These are phyloP conservation scores for Epithele typhae DNA, from an alignment of 768 basidiomycete genomes.

Conservation along the genomic window DNA sequence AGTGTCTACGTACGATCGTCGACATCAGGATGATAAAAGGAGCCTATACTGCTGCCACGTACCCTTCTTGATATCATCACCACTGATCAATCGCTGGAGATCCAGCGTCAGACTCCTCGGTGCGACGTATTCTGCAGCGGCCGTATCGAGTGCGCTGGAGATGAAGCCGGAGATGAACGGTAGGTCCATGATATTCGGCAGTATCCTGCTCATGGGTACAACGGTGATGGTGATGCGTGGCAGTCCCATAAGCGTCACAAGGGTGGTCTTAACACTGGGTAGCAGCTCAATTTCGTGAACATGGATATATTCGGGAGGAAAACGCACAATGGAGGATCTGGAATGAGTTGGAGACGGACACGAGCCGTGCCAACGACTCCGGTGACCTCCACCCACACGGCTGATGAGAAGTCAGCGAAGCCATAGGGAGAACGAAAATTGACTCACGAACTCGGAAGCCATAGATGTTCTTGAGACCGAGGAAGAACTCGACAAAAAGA, in stretches of 20 bases:
- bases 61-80: conserved; percentile 49
- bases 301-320: neutral
- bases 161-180: conserved; percentile 68
- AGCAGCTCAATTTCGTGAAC: neutral
- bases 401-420: conserved; percentile 24
- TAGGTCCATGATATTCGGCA: conserved; percentile 78
- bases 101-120: conserved; percentile 71
- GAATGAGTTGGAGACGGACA: conserved; percentile 67
- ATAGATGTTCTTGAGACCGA: conserved; percentile 44
- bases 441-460: conserved; percentile 26
- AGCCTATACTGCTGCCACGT: too few species aligned
- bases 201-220: conserved; percentile 54
- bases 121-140: conserved; percentile 57
- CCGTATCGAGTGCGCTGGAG: conserved; percentile 61
- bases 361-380: conserved; percentile 60
- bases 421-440: too few species aligned
- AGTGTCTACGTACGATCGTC: conserved; percentile 30
- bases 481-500: conserved; percentile 65
- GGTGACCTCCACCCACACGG: conserved; percentile 70
- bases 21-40: neutral
- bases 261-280: conserved; percentile 39
- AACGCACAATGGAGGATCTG: conserved; percentile 56
- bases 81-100: conserved; percentile 57
- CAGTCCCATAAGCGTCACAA: conserved; percentile 64
- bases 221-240: conserved; percentile 63